Percentiles rank a stretch among this genome's conserved stretches.
Conservation (phyloP, 2,329 filamentous ascomycete species). For the Lecanoromycetidae sp. region DNA sequence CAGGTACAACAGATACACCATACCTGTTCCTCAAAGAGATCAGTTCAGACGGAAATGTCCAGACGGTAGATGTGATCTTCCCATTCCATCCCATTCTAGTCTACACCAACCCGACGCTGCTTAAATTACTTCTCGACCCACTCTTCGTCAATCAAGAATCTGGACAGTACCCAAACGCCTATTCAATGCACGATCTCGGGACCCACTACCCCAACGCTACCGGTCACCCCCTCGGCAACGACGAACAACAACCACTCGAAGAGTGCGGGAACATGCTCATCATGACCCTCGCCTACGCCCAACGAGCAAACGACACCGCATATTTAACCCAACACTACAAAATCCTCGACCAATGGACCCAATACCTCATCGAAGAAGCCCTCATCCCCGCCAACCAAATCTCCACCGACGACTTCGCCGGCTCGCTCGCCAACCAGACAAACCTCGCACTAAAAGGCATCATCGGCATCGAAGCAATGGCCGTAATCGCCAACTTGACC, state of each 20-base stretch:
- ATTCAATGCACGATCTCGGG: slow-evolving; percentile 33
- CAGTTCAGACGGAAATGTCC: slow-evolving; percentile 33
- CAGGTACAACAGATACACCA: slow-evolving; percentile 27
- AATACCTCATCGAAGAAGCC: slow-evolving; percentile 31
- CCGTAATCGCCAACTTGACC: slow-evolving; percentile 26
- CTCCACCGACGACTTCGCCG: slow-evolving; percentile 42
- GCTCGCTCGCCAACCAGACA: slow-evolving; percentile 38
- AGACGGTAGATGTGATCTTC: slow-evolving; percentile 34
- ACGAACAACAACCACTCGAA: slow-evolving; percentile 33
- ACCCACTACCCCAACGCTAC: slow-evolving; percentile 31
- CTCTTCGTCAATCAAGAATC: slow-evolving; percentile 32
- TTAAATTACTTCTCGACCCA: slow-evolving; percentile 34
- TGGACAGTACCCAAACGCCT: slow-evolving; percentile 29
- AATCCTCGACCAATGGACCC: slow-evolving; percentile 29
- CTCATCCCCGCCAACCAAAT: slow-evolving; percentile 31
- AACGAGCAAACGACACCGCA: slow-evolving; percentile 28
- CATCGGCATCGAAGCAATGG: slow-evolving; percentile 36
- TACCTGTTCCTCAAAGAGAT: slow-evolving; percentile 34
- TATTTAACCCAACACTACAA: slow-evolving; percentile 28
- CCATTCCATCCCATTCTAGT: slow-evolving; percentile 34
- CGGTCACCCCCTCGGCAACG: slow-evolving; percentile 29
- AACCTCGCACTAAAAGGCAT: slow-evolving; percentile 37
- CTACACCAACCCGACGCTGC: slow-evolving; percentile 32
- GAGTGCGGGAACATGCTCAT: slow-evolving; percentile 32
- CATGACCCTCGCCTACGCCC: slow-evolving; percentile 28